Conservation (phyloP, 2,329 filamentous ascomycete species). For the Fusarium xylarioides region DNA sequence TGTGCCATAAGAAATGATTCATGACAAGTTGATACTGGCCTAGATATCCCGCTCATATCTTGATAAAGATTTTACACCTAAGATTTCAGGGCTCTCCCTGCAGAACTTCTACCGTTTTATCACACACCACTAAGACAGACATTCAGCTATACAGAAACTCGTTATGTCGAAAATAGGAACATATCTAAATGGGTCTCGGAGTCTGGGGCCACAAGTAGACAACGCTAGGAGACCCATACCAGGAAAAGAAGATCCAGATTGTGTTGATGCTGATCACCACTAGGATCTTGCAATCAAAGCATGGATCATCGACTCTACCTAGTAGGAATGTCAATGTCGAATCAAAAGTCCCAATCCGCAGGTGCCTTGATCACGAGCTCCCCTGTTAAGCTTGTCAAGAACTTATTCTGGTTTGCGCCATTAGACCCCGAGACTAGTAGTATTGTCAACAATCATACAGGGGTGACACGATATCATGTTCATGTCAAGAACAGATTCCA, state of each 20-base stretch:
- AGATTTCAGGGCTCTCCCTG: neutral
- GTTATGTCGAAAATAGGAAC: neutral
- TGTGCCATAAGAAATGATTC: neutral
- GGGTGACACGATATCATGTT: neutral
- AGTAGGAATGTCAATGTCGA: neutral
- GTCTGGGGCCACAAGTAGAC: neutral
- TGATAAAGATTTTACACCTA: neutral
- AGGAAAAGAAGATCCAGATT: neutral
- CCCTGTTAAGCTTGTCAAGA: constrained; percentile 15
- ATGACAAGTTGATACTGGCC: neutral
- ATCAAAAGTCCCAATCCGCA: constrained; percentile 6
- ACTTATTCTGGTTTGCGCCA: neutral
- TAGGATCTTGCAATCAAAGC: neutral
- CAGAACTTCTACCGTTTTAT: neutral
- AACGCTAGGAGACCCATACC: neutral
- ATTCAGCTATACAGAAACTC: neutral
- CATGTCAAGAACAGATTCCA: neutral
- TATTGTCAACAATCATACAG: neutral
- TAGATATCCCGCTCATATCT: neutral
- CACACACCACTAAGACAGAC: neutral
- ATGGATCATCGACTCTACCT: neutral
- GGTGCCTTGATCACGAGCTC: constrained; percentile 15
- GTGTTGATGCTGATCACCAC: neutral
- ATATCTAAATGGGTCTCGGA: neutral
- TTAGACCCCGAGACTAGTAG: constrained; percentile 1